Evolutionary conservation across 768 basidiomycete species (phyloP).

Genomic region (Pleurotus giganteus): DNA sequence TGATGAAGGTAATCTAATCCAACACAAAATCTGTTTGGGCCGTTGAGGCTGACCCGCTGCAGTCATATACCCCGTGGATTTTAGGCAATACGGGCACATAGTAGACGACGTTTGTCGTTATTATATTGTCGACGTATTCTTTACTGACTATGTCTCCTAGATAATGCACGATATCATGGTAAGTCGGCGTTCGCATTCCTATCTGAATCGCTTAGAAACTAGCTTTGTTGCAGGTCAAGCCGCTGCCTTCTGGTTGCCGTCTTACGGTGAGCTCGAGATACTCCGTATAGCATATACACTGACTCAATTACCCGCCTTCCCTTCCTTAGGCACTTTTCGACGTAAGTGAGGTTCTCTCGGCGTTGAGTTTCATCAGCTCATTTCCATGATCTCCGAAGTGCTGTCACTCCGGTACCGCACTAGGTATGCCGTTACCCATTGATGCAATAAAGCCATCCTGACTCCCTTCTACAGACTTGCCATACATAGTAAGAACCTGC

Average conservation of each 20-base stretch:
- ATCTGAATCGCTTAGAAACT: background rate
- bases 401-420: constrained; percentile 54
- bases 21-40: background rate
- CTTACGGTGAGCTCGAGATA: constrained; percentile 39
- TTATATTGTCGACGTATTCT: background rate
- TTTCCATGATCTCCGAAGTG: constrained; percentile 27
- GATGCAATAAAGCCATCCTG: background rate
- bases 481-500: constrained; percentile 40
- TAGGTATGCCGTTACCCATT: constrained; percentile 31
- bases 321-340: constrained; percentile 46
- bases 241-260: constrained; percentile 46
- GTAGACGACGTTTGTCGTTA: constrained; percentile 55
- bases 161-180: constrained; percentile 52
- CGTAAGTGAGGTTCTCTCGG: constrained; percentile 30
- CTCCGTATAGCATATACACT: background rate
- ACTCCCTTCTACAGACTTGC: constrained; percentile 34
- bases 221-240: constrained; percentile 31
- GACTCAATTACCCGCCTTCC: too few relatives aligned
- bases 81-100: constrained; percentile 72
- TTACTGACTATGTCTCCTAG: constrained; percentile 21
- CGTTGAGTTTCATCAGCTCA: background rate
- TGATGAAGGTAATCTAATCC: constrained; percentile 60
- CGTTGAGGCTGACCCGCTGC: background rate
- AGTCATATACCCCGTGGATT: constrained; percentile 92
- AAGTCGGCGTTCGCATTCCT: background rate